Evolutionary conservation across 2,329 filamentous ascomycete genomes (phyloP), one percentile per base, ranked within the genome.

Genomic region (Ceratocystis albifundus): DNA sequence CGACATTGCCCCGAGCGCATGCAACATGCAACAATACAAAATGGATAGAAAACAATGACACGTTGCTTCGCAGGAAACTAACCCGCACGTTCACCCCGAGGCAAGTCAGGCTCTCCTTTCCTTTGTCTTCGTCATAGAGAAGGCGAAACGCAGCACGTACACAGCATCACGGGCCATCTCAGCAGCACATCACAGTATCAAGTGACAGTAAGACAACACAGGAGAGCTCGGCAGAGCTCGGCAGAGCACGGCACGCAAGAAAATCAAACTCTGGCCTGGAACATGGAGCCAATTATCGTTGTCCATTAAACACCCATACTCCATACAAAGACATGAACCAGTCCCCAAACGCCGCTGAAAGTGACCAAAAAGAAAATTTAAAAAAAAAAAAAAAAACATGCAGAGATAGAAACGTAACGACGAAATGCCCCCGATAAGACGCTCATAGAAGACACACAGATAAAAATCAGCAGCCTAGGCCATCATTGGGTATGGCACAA

Each of bases 401-500:
- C 12, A 41, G 36, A 65, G 62, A 30, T 25, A 41, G 22, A 7
- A 20, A 28, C 50, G 36, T n/a, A 68, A 66, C 65, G 67, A 68
- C 66, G 67, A 69, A 62, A 63, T 65, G 46, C 44, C 20, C 20
- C 67, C 67, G 68, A 69, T 68, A 69, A 32, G 46, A 36, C 62
- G 22, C 59, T 15, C 28, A 63, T 50, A 20, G 12, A 63, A 28
- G 25, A 6, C 7, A n/a, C 30, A 63, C 25, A 59, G 30, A 28
- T 28, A n/a, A 22, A 59, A n/a, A 53, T n/a, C 17, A 53, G 7
- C n/a, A 53, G 48, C 10, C n/a, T 25, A 25, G n/a, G 22, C n/a
- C 55, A 70, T 70, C 77, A 80, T 80, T 61, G 77, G 79, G 70
- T 82, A 85, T 15, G 83, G 82, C 66, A 86, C 82, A 70, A 85